Evolutionary conservation across 306 rosid genomes (phyloP), one percentile per base, ranked within the genome.

Genomic region (Argentina anserina): DNA sequence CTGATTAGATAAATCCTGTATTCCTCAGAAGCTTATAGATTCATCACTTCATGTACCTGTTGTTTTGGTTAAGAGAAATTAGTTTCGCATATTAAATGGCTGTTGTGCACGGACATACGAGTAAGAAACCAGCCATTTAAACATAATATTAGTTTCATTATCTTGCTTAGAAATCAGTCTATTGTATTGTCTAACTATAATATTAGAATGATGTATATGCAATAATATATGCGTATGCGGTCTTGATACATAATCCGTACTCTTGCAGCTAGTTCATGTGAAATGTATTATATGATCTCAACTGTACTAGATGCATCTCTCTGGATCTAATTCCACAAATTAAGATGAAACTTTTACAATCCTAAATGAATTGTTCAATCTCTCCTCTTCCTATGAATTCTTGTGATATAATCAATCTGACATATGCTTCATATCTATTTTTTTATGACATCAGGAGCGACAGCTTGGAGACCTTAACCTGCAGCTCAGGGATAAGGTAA

Each of bases 401-500:
- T 53, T 12, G 15, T 58, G 31, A 56, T 23, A 0, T 26, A 52
- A n/a, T 10, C 15, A 23, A 9, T 21, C 20, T 37, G 21, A n/a
- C 46, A 50, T n/a, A n/a, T 21, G 61, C 15, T 9, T 53, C 31
- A 53, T 53, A 53, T 20, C 2, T 1, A 10, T 50, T 50, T 6
- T 55, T 55, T 3, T 73, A 42, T 83, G 81, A 55, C 85, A 63
- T 58, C 45, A 93, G 98, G 96, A 89, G 75, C 88, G 87, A 37
- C 84, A 85, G 23, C 93, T 93, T 73, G 96, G 86, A 59, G 93
- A 89, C 34, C 81, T 90, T 40, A 93, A 93, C 79, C 72, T 75
- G 75, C 88, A 93, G 75, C 97, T 93, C 18, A 89, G 58, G 81
- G 75, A 84, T 75, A 88, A 90, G 97, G 97, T 92, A 76, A 70